These are phyloP conservation scores for Termitomyces sp. DNA, from an alignment of 768 basidiomycete genomes.

Conservation along the genomic window DNA sequence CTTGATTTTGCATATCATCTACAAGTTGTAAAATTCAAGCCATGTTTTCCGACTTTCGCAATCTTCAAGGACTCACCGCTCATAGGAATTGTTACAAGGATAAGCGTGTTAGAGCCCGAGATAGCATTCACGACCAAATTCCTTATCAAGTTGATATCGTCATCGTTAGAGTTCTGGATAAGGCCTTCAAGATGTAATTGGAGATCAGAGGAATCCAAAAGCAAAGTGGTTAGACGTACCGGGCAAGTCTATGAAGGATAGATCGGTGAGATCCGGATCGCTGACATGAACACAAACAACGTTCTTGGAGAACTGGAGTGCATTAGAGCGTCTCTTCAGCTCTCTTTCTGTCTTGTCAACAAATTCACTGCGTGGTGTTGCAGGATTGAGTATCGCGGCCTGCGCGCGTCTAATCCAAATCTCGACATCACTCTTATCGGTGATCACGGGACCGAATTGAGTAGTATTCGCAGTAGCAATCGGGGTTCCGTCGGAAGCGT, in stretches of 20 bases:
- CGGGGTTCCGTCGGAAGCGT: conserved; percentile 16
- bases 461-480: conserved; percentile 8
- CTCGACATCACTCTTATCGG: conserved; percentile 40
- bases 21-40: background rate
- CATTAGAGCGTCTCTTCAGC: conserved; percentile 12
- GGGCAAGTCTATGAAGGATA: conserved; percentile 51
- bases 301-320: conserved; percentile 41
- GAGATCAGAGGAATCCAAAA: conserved; percentile 9
- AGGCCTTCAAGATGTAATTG: conserved; percentile 31
- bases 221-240: conserved; percentile 29
- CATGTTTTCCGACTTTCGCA: background rate
- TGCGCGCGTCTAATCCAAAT: conserved; percentile 54
- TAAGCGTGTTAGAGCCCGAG: conserved; percentile 43
- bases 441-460: conserved; percentile 37
- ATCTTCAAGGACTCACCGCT: conserved; percentile 33
- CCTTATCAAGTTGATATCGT: conserved; percentile 38
- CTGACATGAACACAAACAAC: conserved; percentile 39
- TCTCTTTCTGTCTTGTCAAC: conserved; percentile 19
- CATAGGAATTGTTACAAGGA: conserved; percentile 64
- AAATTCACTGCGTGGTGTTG: conserved; percentile 20
- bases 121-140: conserved; percentile 45
- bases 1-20: conserved; percentile 70
- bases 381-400: conserved; percentile 47
- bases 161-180: conserved; percentile 45
- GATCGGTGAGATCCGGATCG: conserved; percentile 38